Evolutionary conservation across 2,329 filamentous ascomycete species (phyloP), one percentile per base, ranked within the genome.

Genomic region (Diaporthe caulivora): DNA sequence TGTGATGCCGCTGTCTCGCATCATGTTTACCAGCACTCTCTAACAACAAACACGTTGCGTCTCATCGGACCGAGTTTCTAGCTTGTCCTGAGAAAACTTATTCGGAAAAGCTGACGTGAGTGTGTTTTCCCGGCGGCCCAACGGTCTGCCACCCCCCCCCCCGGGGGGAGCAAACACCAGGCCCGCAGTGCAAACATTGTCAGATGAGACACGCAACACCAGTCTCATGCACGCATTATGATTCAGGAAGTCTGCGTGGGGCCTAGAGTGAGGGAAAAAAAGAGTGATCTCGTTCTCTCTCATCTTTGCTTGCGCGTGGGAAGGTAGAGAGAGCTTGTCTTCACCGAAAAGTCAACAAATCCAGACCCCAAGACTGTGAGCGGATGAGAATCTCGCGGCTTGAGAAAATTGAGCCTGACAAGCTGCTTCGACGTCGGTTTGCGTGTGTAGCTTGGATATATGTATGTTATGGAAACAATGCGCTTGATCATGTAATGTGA

Each of bases 81-180:
- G 24, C 6, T 34, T 62, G 24, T 8, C 13, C 18, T n/a, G 40
- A 62, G 17, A 21, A 42, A 44, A 18, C 5, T 17, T 10, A 5
- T 58, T 26, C n/a, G n/a, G n/a, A 31, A 58, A 70, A 53, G 17
- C 24, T 21, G 13, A 11, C 26, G 21, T 10, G n/a, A 53, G 44
- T 7, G 17, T 24, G 26, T 40, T 40, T 60, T 62, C 44, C 54
- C n/a, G 18, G n/a, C n/a, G 21, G 42, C n/a, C 68, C 31, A 40
- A 51, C 24, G 42, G n/a, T 44, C 26, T 21, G 13, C n/a, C 7
- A 18, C 34, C n/a, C 13, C 26, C n/a, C n/a, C n/a, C n/a, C n/a
- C n/a, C n/a, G n/a, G n/a, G n/a, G n/a, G n/a, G 40, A 9, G 69
- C 69, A 71, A 71, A 71, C 69, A 62, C 11, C 47, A 71, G 42